A percentile compares a stretch with the other conserved stretches of the same genome.
phyloP scores from a whole-genome alignment of 148 eudicot species.

The Camellia japonica region DNA sequence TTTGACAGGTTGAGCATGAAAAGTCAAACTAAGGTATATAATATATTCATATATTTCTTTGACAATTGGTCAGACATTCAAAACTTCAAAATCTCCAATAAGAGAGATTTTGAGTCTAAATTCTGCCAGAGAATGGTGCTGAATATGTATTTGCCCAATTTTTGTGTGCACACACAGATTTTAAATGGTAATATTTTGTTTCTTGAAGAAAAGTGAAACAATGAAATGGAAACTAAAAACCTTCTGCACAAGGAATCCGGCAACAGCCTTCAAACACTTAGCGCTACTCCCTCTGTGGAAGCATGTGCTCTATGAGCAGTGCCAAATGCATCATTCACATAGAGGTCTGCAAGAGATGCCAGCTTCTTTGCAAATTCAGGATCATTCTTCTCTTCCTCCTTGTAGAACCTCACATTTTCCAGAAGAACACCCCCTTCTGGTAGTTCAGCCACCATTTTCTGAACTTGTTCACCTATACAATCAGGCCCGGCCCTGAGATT shows the following conservation, averaged over 20 bases:
- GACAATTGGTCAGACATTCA: neutral
- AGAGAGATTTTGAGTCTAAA: neutral
- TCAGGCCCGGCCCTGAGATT: too few relatives aligned
- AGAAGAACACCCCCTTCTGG: conserved; percentile 85
- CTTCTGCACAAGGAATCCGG: conserved; percentile 89
- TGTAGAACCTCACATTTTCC: conserved; percentile 85
- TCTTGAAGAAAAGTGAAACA: neutral
- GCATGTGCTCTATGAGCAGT: conserved; percentile 89
- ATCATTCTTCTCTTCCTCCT: conserved; percentile 94
- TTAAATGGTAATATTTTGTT: neutral
- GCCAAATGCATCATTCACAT: conserved; percentile 84
- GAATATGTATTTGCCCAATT: neutral
- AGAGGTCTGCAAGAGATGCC: conserved; percentile 83
- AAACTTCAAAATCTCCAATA: neutral
- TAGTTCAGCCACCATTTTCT: conserved; percentile 58
- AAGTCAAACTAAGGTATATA: neutral
- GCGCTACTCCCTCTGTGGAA: conserved; percentile 73
- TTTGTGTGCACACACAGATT: neutral
- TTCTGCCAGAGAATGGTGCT: neutral
- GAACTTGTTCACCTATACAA: conserved; percentile 77
- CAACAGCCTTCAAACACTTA: conserved; percentile 73
- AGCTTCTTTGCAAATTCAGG: conserved; percentile 80
- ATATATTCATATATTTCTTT: neutral
- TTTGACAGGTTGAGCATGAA: too few relatives aligned
- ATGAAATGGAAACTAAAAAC: conserved; percentile 23